Conservation (phyloP, 2,329 filamentous ascomycete species). For the Aureobasidium namibiae region DNA sequence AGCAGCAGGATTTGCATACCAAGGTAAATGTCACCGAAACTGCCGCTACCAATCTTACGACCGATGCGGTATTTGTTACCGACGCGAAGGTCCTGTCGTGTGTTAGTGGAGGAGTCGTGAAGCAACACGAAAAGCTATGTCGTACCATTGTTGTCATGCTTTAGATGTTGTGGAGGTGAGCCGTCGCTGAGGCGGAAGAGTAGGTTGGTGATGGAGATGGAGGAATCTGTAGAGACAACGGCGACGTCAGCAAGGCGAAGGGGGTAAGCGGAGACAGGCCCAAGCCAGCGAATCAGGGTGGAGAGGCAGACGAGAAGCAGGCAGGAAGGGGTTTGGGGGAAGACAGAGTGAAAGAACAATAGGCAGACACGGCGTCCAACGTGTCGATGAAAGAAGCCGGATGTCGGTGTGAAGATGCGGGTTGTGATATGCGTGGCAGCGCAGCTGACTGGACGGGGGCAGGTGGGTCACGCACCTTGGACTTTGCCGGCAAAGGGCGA, state of each 20-base stretch:
- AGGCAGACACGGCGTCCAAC: slow-evolving; percentile 3
- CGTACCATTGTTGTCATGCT: slow-evolving; percentile 57
- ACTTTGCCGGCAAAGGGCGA: background rate
- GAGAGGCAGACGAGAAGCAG: background rate
- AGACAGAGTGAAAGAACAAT: background rate
- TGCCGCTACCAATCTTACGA: slow-evolving; percentile 96
- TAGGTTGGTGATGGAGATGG: slow-evolving; percentile 16
- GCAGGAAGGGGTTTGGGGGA: background rate
- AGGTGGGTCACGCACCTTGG: slow-evolving; percentile 10
- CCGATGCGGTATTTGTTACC: slow-evolving; percentile 99
- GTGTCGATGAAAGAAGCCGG: background rate
- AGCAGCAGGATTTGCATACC: slow-evolving; percentile 37
- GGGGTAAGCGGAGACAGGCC: slow-evolving; percentile 1
- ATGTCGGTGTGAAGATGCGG: background rate
- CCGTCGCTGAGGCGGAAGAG: slow-evolving; percentile 18
- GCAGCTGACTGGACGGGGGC: slow-evolving; percentile 5
- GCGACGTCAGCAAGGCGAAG: slow-evolving; percentile 12
- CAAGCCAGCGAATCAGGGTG: slow-evolving; percentile 1
- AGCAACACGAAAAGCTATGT: slow-evolving; percentile 19
- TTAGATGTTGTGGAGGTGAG: slow-evolving; percentile 1
- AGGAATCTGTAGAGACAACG: slow-evolving; percentile 12
- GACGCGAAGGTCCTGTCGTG: slow-evolving; percentile 81
- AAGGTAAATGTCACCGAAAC: slow-evolving; percentile 97
- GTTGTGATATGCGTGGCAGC: slow-evolving; percentile 2
- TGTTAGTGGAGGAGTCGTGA: slow-evolving; percentile 26